Conservation (phyloP, 2,329 filamentous ascomycete species). For the Fonsecaea monophora region DNA sequence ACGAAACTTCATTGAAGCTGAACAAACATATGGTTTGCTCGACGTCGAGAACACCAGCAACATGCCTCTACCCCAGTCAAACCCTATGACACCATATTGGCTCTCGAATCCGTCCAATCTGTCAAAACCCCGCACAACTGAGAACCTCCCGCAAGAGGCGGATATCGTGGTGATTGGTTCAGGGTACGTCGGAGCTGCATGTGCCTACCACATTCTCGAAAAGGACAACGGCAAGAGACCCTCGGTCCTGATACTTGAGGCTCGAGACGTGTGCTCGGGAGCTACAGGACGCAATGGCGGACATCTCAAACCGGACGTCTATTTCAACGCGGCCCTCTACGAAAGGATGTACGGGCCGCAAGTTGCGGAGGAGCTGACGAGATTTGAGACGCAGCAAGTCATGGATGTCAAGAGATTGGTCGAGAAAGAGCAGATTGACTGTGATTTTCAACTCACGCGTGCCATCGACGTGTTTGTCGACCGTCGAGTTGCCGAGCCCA, state of each 20-base stretch:
- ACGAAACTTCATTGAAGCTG: neutral
- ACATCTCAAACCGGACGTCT: constrained; percentile 53
- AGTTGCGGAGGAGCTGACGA: constrained; percentile 48
- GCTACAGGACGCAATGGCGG: constrained; percentile 57
- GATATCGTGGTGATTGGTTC: constrained; percentile 59
- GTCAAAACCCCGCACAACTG: constrained; percentile 30
- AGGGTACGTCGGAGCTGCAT: constrained; percentile 55
- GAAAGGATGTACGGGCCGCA: constrained; percentile 46
- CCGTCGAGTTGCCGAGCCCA: constrained; percentile 42
- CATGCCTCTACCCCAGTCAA: constrained; percentile 25
- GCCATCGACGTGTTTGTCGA: constrained; percentile 50
- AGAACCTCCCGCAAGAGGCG: constrained; percentile 47
- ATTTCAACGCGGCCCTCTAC: constrained; percentile 46
- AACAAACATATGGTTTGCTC: neutral
- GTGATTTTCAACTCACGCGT: constrained; percentile 51
- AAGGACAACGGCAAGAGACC: constrained; percentile 35
- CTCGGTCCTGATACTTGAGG: constrained; percentile 51
- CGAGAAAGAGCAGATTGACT: constrained; percentile 52
- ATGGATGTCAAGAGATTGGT: constrained; percentile 49
- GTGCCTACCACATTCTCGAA: constrained; percentile 53
- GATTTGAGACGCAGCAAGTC: constrained; percentile 52
- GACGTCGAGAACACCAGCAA: neutral
- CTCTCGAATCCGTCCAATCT: constrained; percentile 28
- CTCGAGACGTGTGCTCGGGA: constrained; percentile 51
- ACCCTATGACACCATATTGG: constrained; percentile 34